A percentile compares a stretch with the other conserved stretches of the same genome.
These are phyloP conservation scores for Saturnispora gosingensis DNA, from an alignment of 805 yeast species.

Conservation along the genomic window DNA sequence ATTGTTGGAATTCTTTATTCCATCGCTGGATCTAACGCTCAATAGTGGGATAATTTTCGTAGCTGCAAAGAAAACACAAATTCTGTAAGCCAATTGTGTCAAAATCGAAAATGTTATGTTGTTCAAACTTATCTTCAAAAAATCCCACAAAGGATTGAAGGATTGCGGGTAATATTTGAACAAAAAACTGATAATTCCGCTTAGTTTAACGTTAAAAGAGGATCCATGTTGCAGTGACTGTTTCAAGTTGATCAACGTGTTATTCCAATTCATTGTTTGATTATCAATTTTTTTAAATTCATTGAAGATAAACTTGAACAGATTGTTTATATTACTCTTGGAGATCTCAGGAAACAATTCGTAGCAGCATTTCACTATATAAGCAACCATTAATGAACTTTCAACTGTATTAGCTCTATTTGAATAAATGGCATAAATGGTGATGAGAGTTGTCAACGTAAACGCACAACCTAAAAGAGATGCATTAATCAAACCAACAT, in stretches of 20 bases:
- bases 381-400: slow-evolving; percentile 75
- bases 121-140: slow-evolving; percentile 29
- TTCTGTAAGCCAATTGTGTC: slow-evolving; percentile 74
- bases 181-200: neutral
- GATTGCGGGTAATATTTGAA: slow-evolving; percentile 2
- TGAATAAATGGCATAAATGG: slow-evolving; percentile 75
- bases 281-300: slow-evolving; percentile 27
- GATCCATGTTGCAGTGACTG: slow-evolving; percentile 10
- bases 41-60: slow-evolving; percentile 78
- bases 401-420: slow-evolving; percentile 87
- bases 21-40: slow-evolving; percentile 25
- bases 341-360: slow-evolving; percentile 87
- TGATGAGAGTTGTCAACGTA: slow-evolving; percentile 63
- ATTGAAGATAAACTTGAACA: slow-evolving; percentile 27
- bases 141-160: slow-evolving; percentile 37
- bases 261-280: slow-evolving; percentile 19
- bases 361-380: slow-evolving; percentile 86
- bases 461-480: slow-evolving; percentile 80
- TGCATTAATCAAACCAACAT: slow-evolving; percentile 60
- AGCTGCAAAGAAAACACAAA: slow-evolving; percentile 80
- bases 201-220: slow-evolving; percentile 14
- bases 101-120: slow-evolving; percentile 50
- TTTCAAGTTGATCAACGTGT: neutral
- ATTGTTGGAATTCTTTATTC: neutral
- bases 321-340: slow-evolving; percentile 29